Conservation (phyloP, 495 filamentous ascomycete species). For the Tricharina praecox region DNA sequence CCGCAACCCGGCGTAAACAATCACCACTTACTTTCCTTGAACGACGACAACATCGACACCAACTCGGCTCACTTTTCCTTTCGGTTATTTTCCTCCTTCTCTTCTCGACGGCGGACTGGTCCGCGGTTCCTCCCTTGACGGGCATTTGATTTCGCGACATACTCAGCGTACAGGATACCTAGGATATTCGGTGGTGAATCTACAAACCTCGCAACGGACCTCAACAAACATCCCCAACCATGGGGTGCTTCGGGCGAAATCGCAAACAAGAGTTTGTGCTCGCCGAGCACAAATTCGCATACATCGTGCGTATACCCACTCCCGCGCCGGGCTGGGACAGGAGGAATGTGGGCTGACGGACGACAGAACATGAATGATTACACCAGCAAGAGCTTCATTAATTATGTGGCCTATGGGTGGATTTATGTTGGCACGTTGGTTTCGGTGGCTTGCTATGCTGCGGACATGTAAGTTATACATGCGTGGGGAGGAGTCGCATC, state of each 20-base stretch:
- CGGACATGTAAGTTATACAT: constrained; percentile 41
- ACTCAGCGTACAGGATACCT: too few species aligned
- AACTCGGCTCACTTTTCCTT: too few species aligned
- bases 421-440: constrained; percentile 64
- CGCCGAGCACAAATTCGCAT: constrained; percentile 85
- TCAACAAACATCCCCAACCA: too few species aligned
- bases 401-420: constrained; percentile 65
- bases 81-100: too few species aligned
- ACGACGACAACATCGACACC: too few species aligned
- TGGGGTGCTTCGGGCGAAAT: constrained; percentile 3
- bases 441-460: constrained; percentile 66
- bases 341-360: constrained; percentile 8
- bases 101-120: too few species aligned
- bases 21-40: too few species aligned
- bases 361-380: constrained; percentile 74
- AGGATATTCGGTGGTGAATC: too few species aligned
- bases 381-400: constrained; percentile 57
- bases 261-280: constrained; percentile 26
- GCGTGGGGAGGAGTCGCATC: background rate
- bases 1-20: too few species aligned
- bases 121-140: too few species aligned
- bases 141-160: too few species aligned
- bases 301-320: constrained; percentile 48
- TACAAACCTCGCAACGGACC: too few species aligned
- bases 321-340: background rate